These are phyloP conservation scores for Tulasnella calospora DNA, from an alignment of 768 basidiomycete species.

Conservation along the genomic window DNA sequence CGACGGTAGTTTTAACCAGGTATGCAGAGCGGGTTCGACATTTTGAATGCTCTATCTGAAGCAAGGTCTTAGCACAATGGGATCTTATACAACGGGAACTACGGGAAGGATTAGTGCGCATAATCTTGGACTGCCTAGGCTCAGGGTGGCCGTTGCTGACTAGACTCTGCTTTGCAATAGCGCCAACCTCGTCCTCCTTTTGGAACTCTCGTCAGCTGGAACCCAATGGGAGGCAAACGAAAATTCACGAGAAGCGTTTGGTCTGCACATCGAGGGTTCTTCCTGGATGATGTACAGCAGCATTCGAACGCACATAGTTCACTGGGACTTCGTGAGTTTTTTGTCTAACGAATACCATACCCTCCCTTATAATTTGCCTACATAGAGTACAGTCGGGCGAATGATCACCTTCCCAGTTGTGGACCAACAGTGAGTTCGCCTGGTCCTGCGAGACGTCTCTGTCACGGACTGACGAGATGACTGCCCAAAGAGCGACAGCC, in stretches of 20 bases:
- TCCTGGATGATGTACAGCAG: conserved; percentile 70
- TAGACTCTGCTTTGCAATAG: conserved; percentile 36
- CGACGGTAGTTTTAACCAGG: conserved; percentile 41
- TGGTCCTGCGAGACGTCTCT: not conserved
- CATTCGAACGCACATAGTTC: conserved; percentile 49
- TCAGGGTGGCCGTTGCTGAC: not conserved
- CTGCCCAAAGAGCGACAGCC: conserved; percentile 46
- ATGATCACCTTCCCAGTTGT: conserved; percentile 62
- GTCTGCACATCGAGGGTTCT: conserved; percentile 53
- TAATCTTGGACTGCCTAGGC: not conserved
- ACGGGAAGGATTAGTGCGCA: conserved; percentile 50
- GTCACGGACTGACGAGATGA: conserved; percentile 26
- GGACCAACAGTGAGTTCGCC: conserved; percentile 41
- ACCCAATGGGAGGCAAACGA: conserved; percentile 52
- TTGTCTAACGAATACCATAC: not conserved
- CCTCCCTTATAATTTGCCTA: not conserved
- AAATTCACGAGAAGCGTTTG: conserved; percentile 46
- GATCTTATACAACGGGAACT: conserved; percentile 65
- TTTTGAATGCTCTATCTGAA: not conserved
- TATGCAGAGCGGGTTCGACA: not conserved
- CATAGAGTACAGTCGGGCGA: conserved; percentile 57
- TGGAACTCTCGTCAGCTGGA: conserved; percentile 57
- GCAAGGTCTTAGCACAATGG: conserved; percentile 47
- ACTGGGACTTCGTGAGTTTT: conserved; percentile 65
- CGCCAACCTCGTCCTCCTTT: conserved; percentile 56